Evolutionary conservation across 192 early-diverging fungal genomes (phyloP).

Genomic region (Diversispora eburnea): DNA sequence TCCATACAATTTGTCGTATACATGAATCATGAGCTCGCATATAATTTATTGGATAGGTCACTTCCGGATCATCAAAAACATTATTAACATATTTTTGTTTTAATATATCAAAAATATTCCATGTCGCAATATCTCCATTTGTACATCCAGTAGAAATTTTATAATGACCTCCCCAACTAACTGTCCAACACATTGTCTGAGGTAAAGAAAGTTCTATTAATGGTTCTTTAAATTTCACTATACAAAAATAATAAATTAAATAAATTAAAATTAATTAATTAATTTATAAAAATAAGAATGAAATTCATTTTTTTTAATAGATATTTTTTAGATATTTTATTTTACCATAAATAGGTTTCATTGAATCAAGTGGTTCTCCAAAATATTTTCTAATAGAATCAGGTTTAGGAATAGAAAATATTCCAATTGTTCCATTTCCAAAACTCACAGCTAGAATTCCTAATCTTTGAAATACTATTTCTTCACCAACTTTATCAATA

Average conservation of each 20-base stretch:
- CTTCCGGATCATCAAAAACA: not conserved
- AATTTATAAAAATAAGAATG: too few relatives aligned
- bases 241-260: not conserved
- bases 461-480: constrained; percentile 27
- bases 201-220: constrained; percentile 15
- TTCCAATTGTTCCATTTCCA: constrained; percentile 35
- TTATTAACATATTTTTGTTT: not conserved
- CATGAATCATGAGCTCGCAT: constrained; percentile 24
- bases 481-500: too few relatives aligned
- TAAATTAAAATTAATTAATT: not conserved
- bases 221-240: constrained; percentile 21
- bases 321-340: not conserved
- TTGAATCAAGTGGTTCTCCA: constrained; percentile 1
- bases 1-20: constrained; percentile 22
- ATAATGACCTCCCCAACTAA: constrained; percentile 26
- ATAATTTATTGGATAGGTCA: not conserved
- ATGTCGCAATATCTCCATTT: constrained; percentile 25
- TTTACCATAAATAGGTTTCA: constrained; percentile 5
- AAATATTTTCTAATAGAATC: constrained; percentile 16
- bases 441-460: constrained; percentile 38
- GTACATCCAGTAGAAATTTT: constrained; percentile 26
- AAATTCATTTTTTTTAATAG: too few relatives aligned
- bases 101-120: constrained; percentile 21
- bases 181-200: constrained; percentile 19
- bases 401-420: constrained; percentile 38